Base-by-base conservation (phyloP, 2,329 filamentous ascomycete species). In the Lachnellula willkommii region DNA sequence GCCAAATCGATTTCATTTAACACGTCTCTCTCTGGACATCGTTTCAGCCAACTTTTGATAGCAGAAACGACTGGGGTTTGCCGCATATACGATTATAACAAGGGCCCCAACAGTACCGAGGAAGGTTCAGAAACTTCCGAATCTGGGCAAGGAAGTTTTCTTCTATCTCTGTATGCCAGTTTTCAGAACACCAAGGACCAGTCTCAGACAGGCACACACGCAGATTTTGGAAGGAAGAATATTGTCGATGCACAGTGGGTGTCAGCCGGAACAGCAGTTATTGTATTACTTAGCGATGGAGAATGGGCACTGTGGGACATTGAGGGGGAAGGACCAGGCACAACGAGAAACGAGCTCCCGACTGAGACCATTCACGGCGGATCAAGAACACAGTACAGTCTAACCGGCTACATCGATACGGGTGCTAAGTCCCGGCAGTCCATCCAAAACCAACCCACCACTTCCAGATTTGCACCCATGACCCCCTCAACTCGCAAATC, bases 251-350 rank as follows among this genome's bases (percentile, higher is more conserved):
- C 83, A 1, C 76, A 78, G 5, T 87, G 84, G 84, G 78, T 86
- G 48, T 74, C 78, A 2, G 78, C 79, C 56, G 84, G 84, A 9
- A 76, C 79, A 47, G 83, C 83, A 5, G 72, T 87, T 28, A 71
- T 87, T 42, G 74, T 76, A 1, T 72, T 87, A 2, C 72, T 86
- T 3, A 79, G 79, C 1, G 84, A 87, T 62, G 84, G 83, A 6
- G 82, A 83, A 66, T 87, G 84, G 84, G 84, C 82, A 14, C 79
- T 87, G 36, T 87, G 83, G 83, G 83, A 87, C 63, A 75, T 87
- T 46, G 81, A 85, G 59, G 80, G 82, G 7, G 75, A 75, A 32
- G 79, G 78, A 40, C 79, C 81, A 68, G 75, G 37, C 68, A 75
- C 48, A 68, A 75, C 56, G 67, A 79, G 35, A 75, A 75, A 54